Evolutionary conservation across 192 early-diverging fungal species (phyloP), one percentile per base, ranked within the genome.

Genomic region (Coemansia aciculifera): DNA sequence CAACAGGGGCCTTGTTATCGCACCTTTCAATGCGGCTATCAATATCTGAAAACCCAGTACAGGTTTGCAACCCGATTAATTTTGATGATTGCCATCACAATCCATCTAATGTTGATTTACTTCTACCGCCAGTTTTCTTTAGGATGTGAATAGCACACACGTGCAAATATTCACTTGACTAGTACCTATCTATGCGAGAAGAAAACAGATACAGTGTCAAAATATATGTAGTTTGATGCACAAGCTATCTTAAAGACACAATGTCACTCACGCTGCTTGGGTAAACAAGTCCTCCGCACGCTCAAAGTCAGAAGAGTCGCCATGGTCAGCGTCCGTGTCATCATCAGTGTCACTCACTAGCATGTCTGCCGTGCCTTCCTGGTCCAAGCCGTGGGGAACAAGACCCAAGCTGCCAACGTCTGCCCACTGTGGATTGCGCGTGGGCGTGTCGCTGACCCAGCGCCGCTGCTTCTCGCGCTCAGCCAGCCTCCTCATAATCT

Each of bases 401-500:
- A 57, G 65, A 17, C 27, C 13, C 17, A 42, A 13, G 52, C 32
- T 27, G 40, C 13, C 36, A 1, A 17, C 13, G 11, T 9, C n/a
- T 2, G 29, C 9, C 57, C 48, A 9, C 56, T 36, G 56, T 8
- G 37, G 39, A 36, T 44, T 12, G 37, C 60, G 59, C 2, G 71
- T 70, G 34, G 79, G 79, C 37, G 79, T 77, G 38, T 82, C 79
- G 56, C 66, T 66, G 43, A 83, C 73, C 81, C 81, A 83, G 31
- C 73, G 68, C 38, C 81, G 67, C 64, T 78, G 29, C 65, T 73
- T 78, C 42, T 78, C 76, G 17, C 81, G 76, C 76, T 78, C 73
- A 3, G 75, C 81, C 63, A 83, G 66, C 48, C 63, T 51, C 40
- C 60, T 63, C 70, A 78, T 69, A 59, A 83, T 65, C 46, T 75